Percentiles rank a stretch among this genome's conserved stretches.
These are phyloP conservation scores for Naganishia randhawae DNA, from an alignment of 768 basidiomycete species.

Conservation along the genomic window DNA sequence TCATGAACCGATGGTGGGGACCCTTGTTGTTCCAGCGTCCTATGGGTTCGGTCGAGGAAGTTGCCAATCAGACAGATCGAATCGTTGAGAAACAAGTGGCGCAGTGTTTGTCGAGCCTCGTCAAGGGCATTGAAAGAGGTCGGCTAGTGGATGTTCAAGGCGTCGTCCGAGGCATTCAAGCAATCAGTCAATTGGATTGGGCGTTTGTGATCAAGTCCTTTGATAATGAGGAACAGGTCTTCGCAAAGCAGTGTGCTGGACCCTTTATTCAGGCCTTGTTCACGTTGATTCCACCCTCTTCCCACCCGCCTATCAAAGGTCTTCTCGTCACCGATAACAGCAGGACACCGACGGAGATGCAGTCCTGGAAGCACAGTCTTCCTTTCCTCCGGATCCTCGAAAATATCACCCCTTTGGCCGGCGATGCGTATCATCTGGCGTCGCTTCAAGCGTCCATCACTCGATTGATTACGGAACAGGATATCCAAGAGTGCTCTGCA, in stretches of 20 bases:
- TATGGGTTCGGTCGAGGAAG: slow-evolving; percentile 33
- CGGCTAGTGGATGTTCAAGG: slow-evolving; percentile 45
- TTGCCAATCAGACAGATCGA: slow-evolving; percentile 33
- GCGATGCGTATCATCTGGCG: slow-evolving; percentile 89
- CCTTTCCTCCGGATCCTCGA: slow-evolving; percentile 84
- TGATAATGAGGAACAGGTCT: slow-evolving; percentile 68
- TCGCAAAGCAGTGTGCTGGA: slow-evolving; percentile 64
- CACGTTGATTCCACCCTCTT: slow-evolving; percentile 72
- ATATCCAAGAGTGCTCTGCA: slow-evolving; percentile 75
- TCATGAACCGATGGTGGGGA: slow-evolving; percentile 49
- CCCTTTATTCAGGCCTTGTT: slow-evolving; percentile 83
- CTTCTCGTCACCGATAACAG: slow-evolving; percentile 64
- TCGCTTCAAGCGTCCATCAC: slow-evolving; percentile 65
- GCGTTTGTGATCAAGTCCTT: slow-evolving; percentile 76
- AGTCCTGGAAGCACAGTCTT: slow-evolving; percentile 70
- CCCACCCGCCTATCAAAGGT: slow-evolving; percentile 26
- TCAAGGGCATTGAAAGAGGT: slow-evolving; percentile 42
- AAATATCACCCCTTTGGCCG: slow-evolving; percentile 78
- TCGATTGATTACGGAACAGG: slow-evolving; percentile 80
- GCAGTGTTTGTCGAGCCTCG: slow-evolving; percentile 38
- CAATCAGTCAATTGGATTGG: slow-evolving; percentile 61
- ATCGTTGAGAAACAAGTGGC: slow-evolving; percentile 38
- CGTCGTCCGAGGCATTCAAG: slow-evolving; percentile 42
- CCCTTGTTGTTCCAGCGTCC: slow-evolving; percentile 35
- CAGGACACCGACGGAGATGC: slow-evolving; percentile 63